Conservation (phyloP, 306 rosid genomes). For the Malus sieversii region DNA sequence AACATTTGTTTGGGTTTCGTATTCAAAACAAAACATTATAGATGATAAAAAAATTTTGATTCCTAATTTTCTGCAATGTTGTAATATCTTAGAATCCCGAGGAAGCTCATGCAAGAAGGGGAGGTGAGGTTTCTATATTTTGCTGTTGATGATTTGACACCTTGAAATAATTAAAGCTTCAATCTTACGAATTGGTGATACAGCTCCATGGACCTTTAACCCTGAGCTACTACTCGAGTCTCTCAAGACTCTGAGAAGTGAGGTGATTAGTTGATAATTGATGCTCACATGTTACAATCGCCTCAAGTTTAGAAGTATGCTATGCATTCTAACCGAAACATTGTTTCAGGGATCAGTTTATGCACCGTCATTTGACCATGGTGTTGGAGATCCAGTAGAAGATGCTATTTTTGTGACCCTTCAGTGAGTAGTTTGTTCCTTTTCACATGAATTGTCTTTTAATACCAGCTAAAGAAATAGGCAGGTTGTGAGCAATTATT, state of each 20-base stretch:
- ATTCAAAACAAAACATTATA: neutral
- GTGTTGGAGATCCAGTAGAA: slow-evolving; percentile 88
- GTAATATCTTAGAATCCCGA: slow-evolving; percentile 61
- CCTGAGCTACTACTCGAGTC: slow-evolving; percentile 53
- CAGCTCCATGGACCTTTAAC: slow-evolving; percentile 99
- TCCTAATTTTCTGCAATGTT: slow-evolving; percentile 19
- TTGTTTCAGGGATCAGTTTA: slow-evolving; percentile 79
- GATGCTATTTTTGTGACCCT: slow-evolving; percentile 69
- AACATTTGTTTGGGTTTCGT: neutral
- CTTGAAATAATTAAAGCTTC: slow-evolving; percentile 20
- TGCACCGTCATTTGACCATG: slow-evolving; percentile 91
- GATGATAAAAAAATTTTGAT: slow-evolving; percentile 10
- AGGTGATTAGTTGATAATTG: slow-evolving; percentile 37
- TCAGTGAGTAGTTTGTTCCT: slow-evolving; percentile 51
- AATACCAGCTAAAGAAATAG: neutral
- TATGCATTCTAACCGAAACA: slow-evolving; percentile 28
- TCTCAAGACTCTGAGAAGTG: slow-evolving; percentile 62
- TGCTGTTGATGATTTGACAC: slow-evolving; percentile 18
- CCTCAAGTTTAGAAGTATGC: neutral
- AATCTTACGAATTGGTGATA: slow-evolving; percentile 40
- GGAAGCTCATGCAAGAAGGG: slow-evolving; percentile 96
- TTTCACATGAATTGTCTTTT: neutral
- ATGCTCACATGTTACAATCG: slow-evolving; percentile 5
- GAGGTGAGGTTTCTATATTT: slow-evolving; percentile 62
- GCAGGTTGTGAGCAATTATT: neutral